phyloP scores from a whole-genome alignment of 2,329 filamentous ascomycete species.

The Metarhizium robertsii region DNA sequence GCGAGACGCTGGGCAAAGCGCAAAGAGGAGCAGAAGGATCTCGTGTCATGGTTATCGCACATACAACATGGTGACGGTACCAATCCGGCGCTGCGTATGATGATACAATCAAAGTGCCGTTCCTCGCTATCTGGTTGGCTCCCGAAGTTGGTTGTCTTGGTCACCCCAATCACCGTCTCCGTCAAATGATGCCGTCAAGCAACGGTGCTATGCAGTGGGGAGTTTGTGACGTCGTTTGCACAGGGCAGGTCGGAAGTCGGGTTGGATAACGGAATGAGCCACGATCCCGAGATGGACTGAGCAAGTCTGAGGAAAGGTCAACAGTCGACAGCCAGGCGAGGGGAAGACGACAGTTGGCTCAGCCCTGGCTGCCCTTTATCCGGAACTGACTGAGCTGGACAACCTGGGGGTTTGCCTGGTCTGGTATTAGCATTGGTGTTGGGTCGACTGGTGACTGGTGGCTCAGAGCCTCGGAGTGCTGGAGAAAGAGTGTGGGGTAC shows the following conservation, averaged over 20 bases:
- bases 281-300: not conserved
- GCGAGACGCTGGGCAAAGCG: constrained; percentile 1
- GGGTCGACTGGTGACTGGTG: not conserved
- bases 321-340: not conserved
- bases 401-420: too few species aligned
- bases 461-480: not conserved
- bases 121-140: not conserved
- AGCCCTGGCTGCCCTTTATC: not conserved
- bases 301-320: not conserved
- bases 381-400: not conserved
- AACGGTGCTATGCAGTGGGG: not conserved
- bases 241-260: not conserved
- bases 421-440: too few species aligned
- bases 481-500: not conserved
- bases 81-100: not conserved
- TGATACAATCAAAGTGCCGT: not conserved
- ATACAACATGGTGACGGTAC: constrained; percentile 16
- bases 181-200: not conserved
- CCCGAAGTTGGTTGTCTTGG: not conserved
- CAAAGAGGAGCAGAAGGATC: not conserved
- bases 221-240: not conserved
- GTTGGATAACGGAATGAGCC: not conserved
- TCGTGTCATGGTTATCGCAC: constrained; percentile 5
- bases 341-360: not conserved
- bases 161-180: not conserved